A percentile compares a stretch with the other conserved stretches of the same genome.
phyloP scores from a whole-genome alignment of 768 basidiomycete genomes.

The Serendipita sp. region DNA sequence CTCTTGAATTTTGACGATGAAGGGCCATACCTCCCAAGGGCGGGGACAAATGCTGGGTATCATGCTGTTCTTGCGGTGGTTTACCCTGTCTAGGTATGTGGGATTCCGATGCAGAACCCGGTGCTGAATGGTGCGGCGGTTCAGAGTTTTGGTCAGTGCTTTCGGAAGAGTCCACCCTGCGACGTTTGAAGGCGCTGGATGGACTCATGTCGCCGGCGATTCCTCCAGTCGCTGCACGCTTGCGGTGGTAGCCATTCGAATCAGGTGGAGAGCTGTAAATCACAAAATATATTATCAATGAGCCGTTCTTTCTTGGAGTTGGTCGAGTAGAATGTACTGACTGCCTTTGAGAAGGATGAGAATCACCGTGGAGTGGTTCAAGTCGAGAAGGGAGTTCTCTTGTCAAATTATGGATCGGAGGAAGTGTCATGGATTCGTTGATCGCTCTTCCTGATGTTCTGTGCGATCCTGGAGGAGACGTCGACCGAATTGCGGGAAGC shows the following conservation, averaged over 20 bases:
- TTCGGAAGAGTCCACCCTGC: background rate
- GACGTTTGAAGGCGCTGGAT: background rate
- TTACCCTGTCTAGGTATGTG: background rate
- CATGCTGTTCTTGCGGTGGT: background rate
- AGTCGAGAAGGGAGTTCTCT: background rate
- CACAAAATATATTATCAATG: background rate
- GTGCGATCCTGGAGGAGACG: background rate
- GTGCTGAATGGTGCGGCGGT: background rate
- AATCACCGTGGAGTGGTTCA: background rate
- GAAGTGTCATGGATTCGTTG: background rate
- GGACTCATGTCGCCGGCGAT: background rate
- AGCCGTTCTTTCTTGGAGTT: background rate
- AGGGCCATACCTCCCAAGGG: background rate
- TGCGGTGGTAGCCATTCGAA: background rate
- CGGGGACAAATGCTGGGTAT: background rate
- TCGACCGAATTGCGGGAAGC: background rate
- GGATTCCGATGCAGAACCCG: background rate
- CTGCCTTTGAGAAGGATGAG: background rate
- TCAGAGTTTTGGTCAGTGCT: background rate
- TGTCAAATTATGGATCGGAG: background rate
- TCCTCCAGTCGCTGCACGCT: background rate
- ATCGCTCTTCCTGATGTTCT: background rate
- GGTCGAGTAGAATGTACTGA: background rate
- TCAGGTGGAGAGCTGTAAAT: conserved; percentile 6
- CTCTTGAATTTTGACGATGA: background rate